Percentiles rank a stretch among this genome's conserved stretches.
Evolutionary conservation across 2,329 filamentous ascomycete genomes (phyloP).

Genomic region (Sphaerulina musiva): DNA sequence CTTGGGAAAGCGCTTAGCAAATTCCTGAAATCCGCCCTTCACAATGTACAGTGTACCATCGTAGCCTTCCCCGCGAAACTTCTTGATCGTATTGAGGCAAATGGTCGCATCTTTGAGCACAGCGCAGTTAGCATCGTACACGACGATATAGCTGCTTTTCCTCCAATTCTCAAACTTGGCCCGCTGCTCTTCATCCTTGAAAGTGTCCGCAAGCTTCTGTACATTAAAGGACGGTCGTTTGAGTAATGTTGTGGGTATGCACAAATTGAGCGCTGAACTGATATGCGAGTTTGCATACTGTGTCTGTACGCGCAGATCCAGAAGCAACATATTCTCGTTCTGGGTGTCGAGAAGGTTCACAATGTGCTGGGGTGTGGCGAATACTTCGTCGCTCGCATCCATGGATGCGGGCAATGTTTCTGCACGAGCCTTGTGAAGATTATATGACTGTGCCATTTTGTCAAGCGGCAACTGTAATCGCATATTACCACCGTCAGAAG

Average conservation of each 20-base stretch:
- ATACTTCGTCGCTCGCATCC: conserved; percentile 32
- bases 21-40: conserved; percentile 72
- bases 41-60: conserved; percentile 66
- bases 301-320: conserved; percentile 82
- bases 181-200: conserved; percentile 64
- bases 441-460: conserved; percentile 16
- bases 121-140: conserved; percentile 74
- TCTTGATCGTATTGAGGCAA: conserved; percentile 83
- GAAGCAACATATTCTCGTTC: conserved; percentile 55
- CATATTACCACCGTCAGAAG: conserved; percentile 17
- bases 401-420: conserved; percentile 40
- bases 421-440: conserved; percentile 33
- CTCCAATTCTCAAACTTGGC: conserved; percentile 71
- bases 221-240: conserved; percentile 88
- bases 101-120: conserved; percentile 74
- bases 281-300: conserved; percentile 73
- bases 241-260: conserved; percentile 87
- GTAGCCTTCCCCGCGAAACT: conserved; percentile 82
- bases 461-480: conserved; percentile 30
- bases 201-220: conserved; percentile 78
- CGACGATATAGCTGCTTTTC: conserved; percentile 67
- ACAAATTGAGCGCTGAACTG: conserved; percentile 76
- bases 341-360: conserved; percentile 43
- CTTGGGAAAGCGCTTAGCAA: conserved; percentile 60
- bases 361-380: conserved; percentile 45